These are phyloP conservation scores for Pontederia paniculata DNA, from an alignment of 176 grass and related monocot species.

Conservation along the genomic window DNA sequence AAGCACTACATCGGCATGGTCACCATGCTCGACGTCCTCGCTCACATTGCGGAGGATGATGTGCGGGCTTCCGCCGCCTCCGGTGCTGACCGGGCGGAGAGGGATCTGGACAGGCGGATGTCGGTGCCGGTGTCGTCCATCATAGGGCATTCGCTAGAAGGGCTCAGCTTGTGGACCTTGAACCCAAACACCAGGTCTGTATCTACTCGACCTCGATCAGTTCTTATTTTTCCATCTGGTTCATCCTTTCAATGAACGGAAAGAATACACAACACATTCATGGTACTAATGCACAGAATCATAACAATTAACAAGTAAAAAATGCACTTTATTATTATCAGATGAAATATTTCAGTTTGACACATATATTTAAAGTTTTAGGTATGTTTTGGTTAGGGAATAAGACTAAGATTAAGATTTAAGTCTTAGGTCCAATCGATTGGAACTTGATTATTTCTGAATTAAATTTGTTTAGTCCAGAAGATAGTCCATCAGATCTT, in stretches of 20 bases:
- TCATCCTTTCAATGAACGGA: background rate
- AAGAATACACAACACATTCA: no score
- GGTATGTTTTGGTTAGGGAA: no score
- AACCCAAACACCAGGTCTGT: slow-evolving; percentile 59
- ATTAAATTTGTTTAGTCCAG: no score
- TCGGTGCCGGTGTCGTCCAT: slow-evolving; percentile 60
- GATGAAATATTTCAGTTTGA: no score
- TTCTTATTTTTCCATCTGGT: background rate
- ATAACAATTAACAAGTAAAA: no score
- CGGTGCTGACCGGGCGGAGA: background rate
- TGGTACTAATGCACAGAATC: no score
- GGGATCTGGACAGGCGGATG: slow-evolving; percentile 39
- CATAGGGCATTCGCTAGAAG: slow-evolving; percentile 68
- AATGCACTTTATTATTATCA: no score
- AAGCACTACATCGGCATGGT: slow-evolving; percentile 98
- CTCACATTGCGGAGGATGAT: slow-evolving; percentile 43
- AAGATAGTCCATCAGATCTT: no score
- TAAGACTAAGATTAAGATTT: no score
- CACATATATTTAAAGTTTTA: no score
- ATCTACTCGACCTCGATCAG: background rate
- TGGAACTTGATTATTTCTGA: no score
- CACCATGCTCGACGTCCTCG: slow-evolving; percentile 79
- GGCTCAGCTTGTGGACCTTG: slow-evolving; percentile 77
- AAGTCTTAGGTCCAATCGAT: no score
- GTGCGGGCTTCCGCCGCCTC: slow-evolving; percentile 5